Conservation (phyloP, 2,329 filamentous ascomycete genomes). For the Pseudocercospora fijiensis region DNA sequence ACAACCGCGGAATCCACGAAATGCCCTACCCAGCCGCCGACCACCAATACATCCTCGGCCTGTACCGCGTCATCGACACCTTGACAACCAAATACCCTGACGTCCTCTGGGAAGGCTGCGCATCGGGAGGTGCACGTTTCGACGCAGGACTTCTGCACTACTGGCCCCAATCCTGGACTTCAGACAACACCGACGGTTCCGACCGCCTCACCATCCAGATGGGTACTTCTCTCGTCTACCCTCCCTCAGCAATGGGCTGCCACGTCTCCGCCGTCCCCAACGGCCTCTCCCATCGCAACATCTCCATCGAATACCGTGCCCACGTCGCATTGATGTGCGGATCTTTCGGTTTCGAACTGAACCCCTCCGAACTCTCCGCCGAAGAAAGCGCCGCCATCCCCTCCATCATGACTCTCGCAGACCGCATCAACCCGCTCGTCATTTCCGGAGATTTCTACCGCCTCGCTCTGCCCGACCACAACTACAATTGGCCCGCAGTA, state of each 20-base stretch:
- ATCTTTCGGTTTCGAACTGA: slow-evolving; percentile 64
- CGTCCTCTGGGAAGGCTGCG: slow-evolving; percentile 66
- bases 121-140: slow-evolving; percentile 64
- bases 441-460: slow-evolving; percentile 61
- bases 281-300: slow-evolving; percentile 55
- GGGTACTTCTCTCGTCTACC: slow-evolving; percentile 63
- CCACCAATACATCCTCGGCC: slow-evolving; percentile 62
- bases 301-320: slow-evolving; percentile 59
- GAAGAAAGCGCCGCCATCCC: slow-evolving; percentile 58
- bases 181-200: slow-evolving; percentile 63
- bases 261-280: slow-evolving; percentile 64
- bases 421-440: slow-evolving; percentile 60
- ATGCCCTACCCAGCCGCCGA: slow-evolving; percentile 53
- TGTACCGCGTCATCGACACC: slow-evolving; percentile 62
- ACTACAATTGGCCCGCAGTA: slow-evolving; percentile 61
- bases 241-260: slow-evolving; percentile 63
- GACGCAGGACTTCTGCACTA: slow-evolving; percentile 64
- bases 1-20: slow-evolving; percentile 65
- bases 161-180: slow-evolving; percentile 66
- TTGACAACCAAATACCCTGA: slow-evolving; percentile 61
- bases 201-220: slow-evolving; percentile 63
- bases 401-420: slow-evolving; percentile 54
- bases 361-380: slow-evolving; percentile 53
- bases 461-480: slow-evolving; percentile 57
- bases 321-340: slow-evolving; percentile 69